A percentile compares a stretch with the other conserved stretches of the same genome.
phyloP scores from a whole-genome alignment of 495 filamentous ascomycete genomes.

The Aspergillus nanangensis region DNA sequence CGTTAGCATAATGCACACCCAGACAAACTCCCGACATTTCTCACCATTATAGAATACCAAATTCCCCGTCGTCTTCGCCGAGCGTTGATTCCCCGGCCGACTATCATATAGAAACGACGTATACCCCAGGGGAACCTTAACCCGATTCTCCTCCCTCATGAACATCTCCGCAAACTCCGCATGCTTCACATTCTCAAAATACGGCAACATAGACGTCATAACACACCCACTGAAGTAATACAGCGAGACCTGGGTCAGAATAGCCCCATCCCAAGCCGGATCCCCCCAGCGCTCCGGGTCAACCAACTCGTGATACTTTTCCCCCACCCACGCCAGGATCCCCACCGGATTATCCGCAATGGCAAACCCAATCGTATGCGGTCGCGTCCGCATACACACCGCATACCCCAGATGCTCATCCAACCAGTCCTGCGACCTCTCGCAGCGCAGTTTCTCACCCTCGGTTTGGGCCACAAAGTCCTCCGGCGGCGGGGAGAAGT shows the following conservation, averaged over 20 bases:
- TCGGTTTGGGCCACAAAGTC: not conserved
- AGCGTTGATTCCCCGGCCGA: not conserved
- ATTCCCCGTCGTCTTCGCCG: conserved; percentile 17
- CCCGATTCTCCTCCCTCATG: conserved; percentile 12
- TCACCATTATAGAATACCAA: conserved; percentile 19
- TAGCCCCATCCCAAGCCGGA: conserved; percentile 6
- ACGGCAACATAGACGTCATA: conserved; percentile 9
- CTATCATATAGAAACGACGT: conserved; percentile 10
- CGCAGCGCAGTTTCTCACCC: not conserved
- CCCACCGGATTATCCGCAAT: conserved; percentile 35
- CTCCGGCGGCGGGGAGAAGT: conserved; percentile 1
- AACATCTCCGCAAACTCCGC: conserved; percentile 8
- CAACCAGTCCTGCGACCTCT: conserved; percentile 3
- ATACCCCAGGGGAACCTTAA: conserved; percentile 5
- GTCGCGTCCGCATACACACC: conserved; percentile 12
- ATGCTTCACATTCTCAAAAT: conserved; percentile 17
- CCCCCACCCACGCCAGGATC: conserved; percentile 30
- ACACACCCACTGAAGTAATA: conserved; percentile 23
- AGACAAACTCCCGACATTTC: conserved; percentile 9
- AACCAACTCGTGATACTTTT: conserved; percentile 20
- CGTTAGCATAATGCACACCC: not conserved
- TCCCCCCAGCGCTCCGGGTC: conserved; percentile 14
- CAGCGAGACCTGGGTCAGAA: conserved; percentile 24
- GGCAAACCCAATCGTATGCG: conserved; percentile 33
- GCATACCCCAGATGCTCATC: conserved; percentile 9